These are phyloP conservation scores for Striga asiatica DNA, from an alignment of 257 asterid genomes.

Conservation along the genomic window DNA sequence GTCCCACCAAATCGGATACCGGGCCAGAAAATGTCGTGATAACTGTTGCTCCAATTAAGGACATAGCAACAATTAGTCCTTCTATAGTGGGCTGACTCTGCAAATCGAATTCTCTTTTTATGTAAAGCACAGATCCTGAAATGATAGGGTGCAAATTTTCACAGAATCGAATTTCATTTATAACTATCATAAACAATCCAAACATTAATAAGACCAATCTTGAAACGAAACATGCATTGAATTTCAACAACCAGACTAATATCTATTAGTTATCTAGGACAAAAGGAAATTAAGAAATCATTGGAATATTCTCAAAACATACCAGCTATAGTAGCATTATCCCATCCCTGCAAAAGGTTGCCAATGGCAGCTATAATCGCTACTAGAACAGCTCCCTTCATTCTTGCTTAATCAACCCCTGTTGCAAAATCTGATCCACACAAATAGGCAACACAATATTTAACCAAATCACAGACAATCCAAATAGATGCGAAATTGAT, in stretches of 20 bases:
- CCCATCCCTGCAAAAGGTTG: slow-evolving; percentile 96
- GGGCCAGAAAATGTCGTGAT: slow-evolving; percentile 89
- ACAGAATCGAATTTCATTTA: neutral
- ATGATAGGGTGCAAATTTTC: too few species aligned
- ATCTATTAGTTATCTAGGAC: neutral
- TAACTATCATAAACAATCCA: too few species aligned
- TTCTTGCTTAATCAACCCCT: slow-evolving; percentile 16
- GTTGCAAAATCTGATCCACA: slow-evolving; percentile 1
- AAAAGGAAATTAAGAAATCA: neutral
- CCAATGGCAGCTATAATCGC: slow-evolving; percentile 90
- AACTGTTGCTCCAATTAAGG: slow-evolving; percentile 82
- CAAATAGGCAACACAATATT: neutral
- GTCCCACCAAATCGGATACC: slow-evolving; percentile 66
- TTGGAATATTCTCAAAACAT: neutral
- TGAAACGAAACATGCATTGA: neutral
- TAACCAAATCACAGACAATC: neutral
- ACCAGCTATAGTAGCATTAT: slow-evolving; percentile 99
- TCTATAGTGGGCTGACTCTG: slow-evolving; percentile 70
- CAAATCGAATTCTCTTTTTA: slow-evolving; percentile 71
- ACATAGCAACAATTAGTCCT: slow-evolving; percentile 88
- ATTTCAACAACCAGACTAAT: neutral
- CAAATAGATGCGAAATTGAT: slow-evolving; percentile 2
- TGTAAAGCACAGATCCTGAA: slow-evolving; percentile 85
- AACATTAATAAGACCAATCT: too few species aligned
- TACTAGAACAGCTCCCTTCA: slow-evolving; percentile 78